These are phyloP conservation scores for Drechslera avenae DNA, from an alignment of 2,329 filamentous ascomycete genomes.

Conservation along the genomic window DNA sequence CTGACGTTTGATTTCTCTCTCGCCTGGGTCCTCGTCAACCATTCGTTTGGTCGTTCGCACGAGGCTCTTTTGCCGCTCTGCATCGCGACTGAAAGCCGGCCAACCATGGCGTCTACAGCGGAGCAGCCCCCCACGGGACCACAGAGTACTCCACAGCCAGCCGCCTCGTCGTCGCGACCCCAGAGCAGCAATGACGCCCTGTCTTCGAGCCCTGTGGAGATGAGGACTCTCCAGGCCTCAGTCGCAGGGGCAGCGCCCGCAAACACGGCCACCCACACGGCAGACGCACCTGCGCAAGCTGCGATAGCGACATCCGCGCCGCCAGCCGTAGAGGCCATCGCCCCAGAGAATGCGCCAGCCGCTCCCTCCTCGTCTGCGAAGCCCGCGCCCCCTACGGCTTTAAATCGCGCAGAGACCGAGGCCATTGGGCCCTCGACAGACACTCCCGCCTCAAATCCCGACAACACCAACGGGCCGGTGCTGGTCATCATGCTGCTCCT, in stretches of 20 bases:
- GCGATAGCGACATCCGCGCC: conserved; percentile 16
- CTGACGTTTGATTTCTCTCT: not conserved
- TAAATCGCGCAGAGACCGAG: conserved; percentile 49
- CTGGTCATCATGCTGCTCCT: conserved; percentile 83
- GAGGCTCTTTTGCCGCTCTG: conserved; percentile 23
- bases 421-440: conserved; percentile 56
- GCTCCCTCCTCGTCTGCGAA: conserved; percentile 26
- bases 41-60: conserved; percentile 24
- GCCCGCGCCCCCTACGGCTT: conserved; percentile 29
- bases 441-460: conserved; percentile 47
- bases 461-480: conserved; percentile 48
- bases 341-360: conserved; percentile 18
- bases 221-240: conserved; percentile 38
- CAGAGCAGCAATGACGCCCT: conserved; percentile 28
- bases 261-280: conserved; percentile 17
- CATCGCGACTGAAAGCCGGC: conserved; percentile 23
- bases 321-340: conserved; percentile 17
- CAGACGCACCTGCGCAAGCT: conserved; percentile 24
- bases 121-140: conserved; percentile 35
- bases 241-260: conserved; percentile 21
- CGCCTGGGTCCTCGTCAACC: conserved; percentile 5
- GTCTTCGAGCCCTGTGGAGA: conserved; percentile 42
- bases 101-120: conserved; percentile 40
- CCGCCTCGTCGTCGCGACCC: conserved; percentile 27
- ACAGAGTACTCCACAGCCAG: conserved; percentile 31